Evolutionary conservation across 305 asterid genomes (phyloP).

Genomic region (Salvia sclarea): DNA sequence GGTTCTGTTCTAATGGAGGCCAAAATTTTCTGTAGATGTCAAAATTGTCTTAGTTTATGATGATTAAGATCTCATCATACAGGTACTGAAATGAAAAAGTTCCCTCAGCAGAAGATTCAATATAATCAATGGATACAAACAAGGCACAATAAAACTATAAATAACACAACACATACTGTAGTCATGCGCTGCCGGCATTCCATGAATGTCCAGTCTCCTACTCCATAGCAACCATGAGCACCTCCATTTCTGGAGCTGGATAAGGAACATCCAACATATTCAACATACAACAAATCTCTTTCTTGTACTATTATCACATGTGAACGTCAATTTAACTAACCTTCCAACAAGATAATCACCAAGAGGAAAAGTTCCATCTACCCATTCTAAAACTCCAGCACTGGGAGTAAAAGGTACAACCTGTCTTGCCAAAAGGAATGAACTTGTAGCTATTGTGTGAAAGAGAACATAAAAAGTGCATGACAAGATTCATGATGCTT

Average conservation of each 20-base stretch:
- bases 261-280: constrained; percentile 32
- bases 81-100: not conserved
- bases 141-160: constrained; percentile 23
- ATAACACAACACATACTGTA: constrained; percentile 49
- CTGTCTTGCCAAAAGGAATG: constrained; percentile 46
- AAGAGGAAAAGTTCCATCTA: constrained; percentile 92
- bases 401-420: constrained; percentile 98
- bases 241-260: constrained; percentile 91
- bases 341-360: constrained; percentile 95
- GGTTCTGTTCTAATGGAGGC: not conserved
- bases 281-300: constrained; percentile 21
- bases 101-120: constrained; percentile 18
- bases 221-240: constrained; percentile 95
- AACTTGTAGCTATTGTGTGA: constrained; percentile 2
- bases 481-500: constrained; percentile 19
- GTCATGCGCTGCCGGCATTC: constrained; percentile 92
- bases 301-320: constrained; percentile 12
- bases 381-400: constrained; percentile 99
- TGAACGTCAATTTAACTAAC: constrained; percentile 46
- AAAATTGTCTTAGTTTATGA: not conserved
- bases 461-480: constrained; percentile 16
- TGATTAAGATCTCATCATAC: constrained; percentile 8
- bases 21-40: not conserved
- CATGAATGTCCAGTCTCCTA: constrained; percentile 84
- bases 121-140: constrained; percentile 16